Conservation (phyloP, 306 rosid genomes). For the Neltuma alba region DNA sequence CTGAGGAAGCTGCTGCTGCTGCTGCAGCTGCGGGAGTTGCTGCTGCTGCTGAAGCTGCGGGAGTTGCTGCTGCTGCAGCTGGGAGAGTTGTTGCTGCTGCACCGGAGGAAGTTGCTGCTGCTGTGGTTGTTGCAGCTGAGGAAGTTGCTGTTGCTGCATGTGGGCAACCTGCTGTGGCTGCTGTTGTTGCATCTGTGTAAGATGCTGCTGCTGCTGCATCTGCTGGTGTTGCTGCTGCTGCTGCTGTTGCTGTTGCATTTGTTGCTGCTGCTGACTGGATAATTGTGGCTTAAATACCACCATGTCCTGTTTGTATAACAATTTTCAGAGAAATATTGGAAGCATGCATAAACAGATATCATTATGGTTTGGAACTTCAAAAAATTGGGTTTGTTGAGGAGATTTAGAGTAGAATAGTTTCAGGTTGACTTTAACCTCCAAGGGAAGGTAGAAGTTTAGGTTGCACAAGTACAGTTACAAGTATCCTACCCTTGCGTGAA, state of each 20-base stretch:
- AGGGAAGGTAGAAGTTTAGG: no score
- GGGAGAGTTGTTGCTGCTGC: neutral
- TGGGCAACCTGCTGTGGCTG: constrained; percentile 18
- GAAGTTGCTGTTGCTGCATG: constrained; percentile 33
- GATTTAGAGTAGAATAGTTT: neutral
- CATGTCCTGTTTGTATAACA: constrained; percentile 77
- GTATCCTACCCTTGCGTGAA: neutral
- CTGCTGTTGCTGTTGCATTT: constrained; percentile 53
- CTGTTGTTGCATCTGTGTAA: constrained; percentile 46
- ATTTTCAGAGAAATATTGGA: constrained; percentile 30
- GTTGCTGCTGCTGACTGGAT: constrained; percentile 77
- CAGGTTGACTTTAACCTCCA: neutral
- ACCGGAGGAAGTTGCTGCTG: constrained; percentile 37
- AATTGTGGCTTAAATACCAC: constrained; percentile 92
- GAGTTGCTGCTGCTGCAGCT: constrained; percentile 43
- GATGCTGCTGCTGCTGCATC: constrained; percentile 50
- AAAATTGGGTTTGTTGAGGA: neutral
- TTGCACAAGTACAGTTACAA: neutral
- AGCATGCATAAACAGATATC: neutral
- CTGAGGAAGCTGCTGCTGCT: constrained; percentile 60
- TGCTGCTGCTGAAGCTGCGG: constrained; percentile 43
- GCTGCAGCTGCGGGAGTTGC: constrained; percentile 38
- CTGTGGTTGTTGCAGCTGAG: constrained; percentile 28
- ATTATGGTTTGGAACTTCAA: neutral
- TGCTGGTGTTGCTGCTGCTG: constrained; percentile 56